These are phyloP conservation scores for Trichoderma simmonsii DNA, from an alignment of 2,329 filamentous ascomycete species.

Conservation along the genomic window DNA sequence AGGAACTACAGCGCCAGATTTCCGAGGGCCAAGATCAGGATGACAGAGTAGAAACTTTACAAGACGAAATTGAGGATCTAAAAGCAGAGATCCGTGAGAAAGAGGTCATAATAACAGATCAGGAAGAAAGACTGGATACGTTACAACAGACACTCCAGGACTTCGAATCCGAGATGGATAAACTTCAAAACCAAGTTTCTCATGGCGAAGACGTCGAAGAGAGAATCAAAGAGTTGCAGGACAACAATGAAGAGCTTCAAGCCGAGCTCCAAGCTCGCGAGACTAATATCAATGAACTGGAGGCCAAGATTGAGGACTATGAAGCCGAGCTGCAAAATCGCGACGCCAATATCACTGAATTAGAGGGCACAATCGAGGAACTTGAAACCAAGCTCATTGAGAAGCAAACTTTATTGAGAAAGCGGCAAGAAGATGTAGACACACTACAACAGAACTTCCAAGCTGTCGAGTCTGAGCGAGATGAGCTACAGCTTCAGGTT, in stretches of 20 bases:
- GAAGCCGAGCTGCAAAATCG: background rate
- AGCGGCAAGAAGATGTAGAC: constrained; percentile 48
- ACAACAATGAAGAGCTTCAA: constrained; percentile 31
- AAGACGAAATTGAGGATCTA: constrained; percentile 71
- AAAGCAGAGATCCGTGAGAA: constrained; percentile 75
- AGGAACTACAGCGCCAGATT: constrained; percentile 58
- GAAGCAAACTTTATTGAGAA: background rate
- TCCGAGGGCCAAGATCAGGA: constrained; percentile 54
- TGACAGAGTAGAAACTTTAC: constrained; percentile 62
- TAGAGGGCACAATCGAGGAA: background rate
- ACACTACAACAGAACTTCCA: background rate
- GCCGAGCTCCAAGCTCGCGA: background rate
- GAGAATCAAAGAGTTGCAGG: constrained; percentile 54
- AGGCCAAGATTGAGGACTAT: background rate
- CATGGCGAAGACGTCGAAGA: constrained; percentile 39
- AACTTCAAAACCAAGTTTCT: background rate
- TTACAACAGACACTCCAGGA: background rate
- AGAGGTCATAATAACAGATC: constrained; percentile 67
- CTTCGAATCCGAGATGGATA: background rate
- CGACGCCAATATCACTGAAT: background rate
- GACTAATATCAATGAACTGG: background rate
- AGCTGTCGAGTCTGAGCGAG: background rate
- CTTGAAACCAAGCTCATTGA: background rate
- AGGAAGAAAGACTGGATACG: constrained; percentile 69
- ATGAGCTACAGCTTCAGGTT: background rate